A percentile compares a stretch with the other conserved stretches of the same genome.
These are phyloP conservation scores for Scheffersomyces parashehatae DNA, from an alignment of 1,139 yeast species.

Conservation along the genomic window DNA sequence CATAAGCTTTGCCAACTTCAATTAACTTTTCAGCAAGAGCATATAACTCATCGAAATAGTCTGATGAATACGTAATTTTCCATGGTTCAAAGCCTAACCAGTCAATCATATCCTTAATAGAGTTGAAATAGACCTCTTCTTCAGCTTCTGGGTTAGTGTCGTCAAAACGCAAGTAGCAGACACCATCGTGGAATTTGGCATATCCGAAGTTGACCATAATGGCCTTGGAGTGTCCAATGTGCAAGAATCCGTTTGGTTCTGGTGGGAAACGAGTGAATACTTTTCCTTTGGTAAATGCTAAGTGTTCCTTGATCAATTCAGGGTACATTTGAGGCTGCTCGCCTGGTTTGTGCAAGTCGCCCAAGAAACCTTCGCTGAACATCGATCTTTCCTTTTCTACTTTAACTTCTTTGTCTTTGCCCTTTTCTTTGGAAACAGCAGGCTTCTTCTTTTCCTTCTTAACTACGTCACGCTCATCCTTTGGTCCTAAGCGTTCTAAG, in stretches of 20 bases:
- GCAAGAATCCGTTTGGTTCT: slow-evolving; percentile 95
- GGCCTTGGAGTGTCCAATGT: slow-evolving; percentile 97
- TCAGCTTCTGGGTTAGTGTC: slow-evolving; percentile 99
- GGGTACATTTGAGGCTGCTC: slow-evolving; percentile 90
- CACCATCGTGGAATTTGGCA: slow-evolving; percentile 82
- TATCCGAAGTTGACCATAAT: slow-evolving; percentile 95
- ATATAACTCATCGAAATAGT: slow-evolving; percentile 87
- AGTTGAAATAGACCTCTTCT: slow-evolving; percentile 84
- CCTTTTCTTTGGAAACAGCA: slow-evolving; percentile 20
- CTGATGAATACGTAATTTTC: slow-evolving; percentile 93
- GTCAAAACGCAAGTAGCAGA: slow-evolving; percentile 89
- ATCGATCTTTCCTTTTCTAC: slow-evolving; percentile 59
- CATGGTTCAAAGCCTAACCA: slow-evolving; percentile 96
- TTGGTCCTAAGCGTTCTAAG: slow-evolving; percentile 78
- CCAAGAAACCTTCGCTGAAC: slow-evolving; percentile 95
- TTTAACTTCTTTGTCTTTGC: slow-evolving; percentile 22
- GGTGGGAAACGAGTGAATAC: slow-evolving; percentile 97
- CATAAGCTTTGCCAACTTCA: slow-evolving; percentile 71
- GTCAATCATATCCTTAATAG: slow-evolving; percentile 78
- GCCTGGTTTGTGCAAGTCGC: slow-evolving; percentile 93
- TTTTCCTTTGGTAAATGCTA: slow-evolving; percentile 72
- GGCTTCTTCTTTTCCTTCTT: slow-evolving; percentile 73
- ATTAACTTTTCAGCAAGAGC: slow-evolving; percentile 83
- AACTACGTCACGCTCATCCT: slow-evolving; percentile 88
- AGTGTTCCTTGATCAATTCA: slow-evolving; percentile 77